These are phyloP conservation scores for Teratosphaeria epicoccoides DNA, from an alignment of 2,329 filamentous ascomycete species.

Conservation along the genomic window DNA sequence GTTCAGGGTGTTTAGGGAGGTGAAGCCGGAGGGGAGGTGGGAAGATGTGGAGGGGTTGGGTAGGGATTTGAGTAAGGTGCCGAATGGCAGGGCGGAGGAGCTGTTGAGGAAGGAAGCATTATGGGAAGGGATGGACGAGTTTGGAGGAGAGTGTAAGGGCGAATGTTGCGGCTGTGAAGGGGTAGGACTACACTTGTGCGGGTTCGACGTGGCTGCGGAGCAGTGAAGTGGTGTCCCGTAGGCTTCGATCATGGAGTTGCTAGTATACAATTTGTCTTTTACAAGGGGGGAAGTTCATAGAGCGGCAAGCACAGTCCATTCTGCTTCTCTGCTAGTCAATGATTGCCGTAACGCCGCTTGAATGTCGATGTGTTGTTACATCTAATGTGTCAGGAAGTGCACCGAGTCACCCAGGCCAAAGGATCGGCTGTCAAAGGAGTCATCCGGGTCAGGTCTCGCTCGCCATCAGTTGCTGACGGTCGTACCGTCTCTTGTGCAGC, in stretches of 20 bases:
- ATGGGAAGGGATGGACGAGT: slow-evolving; percentile 16
- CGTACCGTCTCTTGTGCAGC: background rate
- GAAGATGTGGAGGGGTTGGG: slow-evolving; percentile 11
- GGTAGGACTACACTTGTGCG: background rate
- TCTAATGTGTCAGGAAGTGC: too few species aligned
- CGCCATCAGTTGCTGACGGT: background rate
- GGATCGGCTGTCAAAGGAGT: too few species aligned
- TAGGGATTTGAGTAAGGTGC: slow-evolving; percentile 17
- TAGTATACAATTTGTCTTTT: too few species aligned
- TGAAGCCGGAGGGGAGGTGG: slow-evolving; percentile 27
- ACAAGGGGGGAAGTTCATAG: too few species aligned
- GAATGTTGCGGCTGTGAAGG: slow-evolving; percentile 6
- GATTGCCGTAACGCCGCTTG: too few species aligned
- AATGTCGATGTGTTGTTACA: too few species aligned
- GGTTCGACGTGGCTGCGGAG: too few species aligned
- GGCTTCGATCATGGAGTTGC: too few species aligned
- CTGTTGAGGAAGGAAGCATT: slow-evolving; percentile 22
- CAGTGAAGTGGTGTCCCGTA: too few species aligned
- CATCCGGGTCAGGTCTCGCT: background rate
- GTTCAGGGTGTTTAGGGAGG: slow-evolving; percentile 27
- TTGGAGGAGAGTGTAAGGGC: slow-evolving; percentile 19
- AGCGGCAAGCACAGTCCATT: too few species aligned
- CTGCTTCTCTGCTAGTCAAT: too few species aligned
- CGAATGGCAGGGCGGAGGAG: slow-evolving; percentile 18
- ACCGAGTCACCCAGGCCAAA: too few species aligned